phyloP scores from a whole-genome alignment of 495 filamentous ascomycete genomes.

The Hypoxylon trugodes region DNA sequence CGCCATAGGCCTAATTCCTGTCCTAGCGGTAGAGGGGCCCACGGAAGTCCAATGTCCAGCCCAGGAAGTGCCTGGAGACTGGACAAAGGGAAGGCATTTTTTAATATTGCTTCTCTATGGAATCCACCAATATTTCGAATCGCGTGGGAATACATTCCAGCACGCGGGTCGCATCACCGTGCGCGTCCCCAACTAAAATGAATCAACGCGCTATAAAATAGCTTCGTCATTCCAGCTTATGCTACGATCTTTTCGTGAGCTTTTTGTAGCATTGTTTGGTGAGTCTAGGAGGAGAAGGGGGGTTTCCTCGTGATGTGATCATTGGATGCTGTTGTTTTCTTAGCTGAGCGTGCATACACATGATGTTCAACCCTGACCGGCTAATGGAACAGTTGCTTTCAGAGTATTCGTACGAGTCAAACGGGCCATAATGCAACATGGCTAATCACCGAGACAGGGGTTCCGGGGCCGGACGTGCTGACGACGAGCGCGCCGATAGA shows the following conservation, averaged over 20 bases:
- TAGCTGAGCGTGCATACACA: not conserved
- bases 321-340: not conserved
- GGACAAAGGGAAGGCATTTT: not conserved
- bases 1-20: conserved; percentile 18
- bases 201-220: not conserved
- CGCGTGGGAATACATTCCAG: conserved; percentile 21
- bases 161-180: not conserved
- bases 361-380: not conserved
- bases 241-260: not conserved
- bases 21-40: not conserved
- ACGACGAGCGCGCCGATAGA: not conserved
- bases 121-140: conserved; percentile 21
- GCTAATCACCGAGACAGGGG: not conserved
- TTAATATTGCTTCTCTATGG: conserved; percentile 9
- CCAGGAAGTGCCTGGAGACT: not conserved
- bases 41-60: not conserved
- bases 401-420: conserved; percentile 4
- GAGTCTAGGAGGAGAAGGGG: not conserved
- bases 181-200: not conserved
- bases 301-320: not conserved
- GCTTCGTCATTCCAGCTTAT: not conserved
- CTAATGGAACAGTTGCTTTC: not conserved
- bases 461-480: not conserved
- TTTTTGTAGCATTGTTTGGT: not conserved
- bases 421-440: not conserved